Conservation (phyloP, 1,139 yeast genomes). For the Hyphopichia pseudoburtonii region DNA sequence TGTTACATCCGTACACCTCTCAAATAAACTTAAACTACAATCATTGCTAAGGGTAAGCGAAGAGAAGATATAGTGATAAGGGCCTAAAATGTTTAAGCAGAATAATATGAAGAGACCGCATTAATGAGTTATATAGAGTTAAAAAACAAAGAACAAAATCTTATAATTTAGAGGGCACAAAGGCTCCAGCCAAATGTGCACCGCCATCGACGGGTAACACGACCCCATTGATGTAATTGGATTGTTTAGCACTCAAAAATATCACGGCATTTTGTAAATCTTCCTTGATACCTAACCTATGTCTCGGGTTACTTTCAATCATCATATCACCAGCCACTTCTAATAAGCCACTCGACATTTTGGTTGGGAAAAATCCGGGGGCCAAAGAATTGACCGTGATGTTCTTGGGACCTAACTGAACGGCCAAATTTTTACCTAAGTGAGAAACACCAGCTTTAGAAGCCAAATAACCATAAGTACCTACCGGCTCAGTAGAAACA, state of each 20-base stretch:
- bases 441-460: constrained; percentile 80
- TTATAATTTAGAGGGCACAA: constrained; percentile 18
- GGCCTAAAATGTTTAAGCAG: too few species aligned
- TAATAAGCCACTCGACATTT: constrained; percentile 71
- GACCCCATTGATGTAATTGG: constrained; percentile 67
- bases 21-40: too few species aligned
- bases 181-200: constrained; percentile 28
- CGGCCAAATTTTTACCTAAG: constrained; percentile 62
- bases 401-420: constrained; percentile 64
- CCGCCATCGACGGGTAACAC: constrained; percentile 81
- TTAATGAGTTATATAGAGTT: background rate
- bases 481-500: constrained; percentile 46
- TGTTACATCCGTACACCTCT: background rate
- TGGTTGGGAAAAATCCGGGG: constrained; percentile 78
- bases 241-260: constrained; percentile 59
- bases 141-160: background rate
- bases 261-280: constrained; percentile 63
- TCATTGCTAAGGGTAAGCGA: too few species aligned
- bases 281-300: constrained; percentile 60
- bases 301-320: constrained; percentile 56
- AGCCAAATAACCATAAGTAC: constrained; percentile 70
- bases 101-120: too few species aligned
- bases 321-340: constrained; percentile 53
- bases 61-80: too few species aligned
- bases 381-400: constrained; percentile 70